Evolutionary conservation across 83 land plant genomes (phyloP).

Genomic region (Picea abies): DNA sequence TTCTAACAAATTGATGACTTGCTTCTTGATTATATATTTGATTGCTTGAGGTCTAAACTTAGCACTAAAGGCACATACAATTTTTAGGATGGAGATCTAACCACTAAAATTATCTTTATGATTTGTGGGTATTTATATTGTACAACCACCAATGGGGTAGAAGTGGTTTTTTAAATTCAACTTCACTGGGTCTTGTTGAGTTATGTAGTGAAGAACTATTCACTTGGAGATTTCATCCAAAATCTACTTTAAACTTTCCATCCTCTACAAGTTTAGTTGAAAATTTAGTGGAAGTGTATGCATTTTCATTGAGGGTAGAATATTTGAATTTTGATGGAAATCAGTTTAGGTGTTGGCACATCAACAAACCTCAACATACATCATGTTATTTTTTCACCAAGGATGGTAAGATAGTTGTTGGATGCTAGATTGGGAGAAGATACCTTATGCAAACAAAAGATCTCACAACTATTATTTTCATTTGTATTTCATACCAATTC

Average conservation of each 20-base stretch:
- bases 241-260: slow-evolving; percentile 51
- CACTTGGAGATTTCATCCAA: slow-evolving; percentile 74
- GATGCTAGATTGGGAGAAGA: too few relatives aligned
- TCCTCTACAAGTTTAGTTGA: slow-evolving; percentile 42
- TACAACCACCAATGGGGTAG: slow-evolving; percentile 77
- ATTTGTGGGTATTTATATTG: slow-evolving; percentile 74
- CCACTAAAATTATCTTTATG: slow-evolving; percentile 71
- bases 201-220: slow-evolving; percentile 82
- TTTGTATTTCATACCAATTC: too few relatives aligned
- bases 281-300: too few relatives aligned
- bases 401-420: too few relatives aligned
- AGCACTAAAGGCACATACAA: slow-evolving; percentile 55
- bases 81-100: slow-evolving; percentile 72
- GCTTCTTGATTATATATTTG: slow-evolving; percentile 18
- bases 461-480: too few relatives aligned
- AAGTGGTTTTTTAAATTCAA: slow-evolving; percentile 69
- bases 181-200: slow-evolving; percentile 66
- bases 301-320: too few relatives aligned
- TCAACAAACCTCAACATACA: too few relatives aligned
- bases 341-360: too few relatives aligned
- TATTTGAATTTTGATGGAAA: too few relatives aligned
- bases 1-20: too few relatives aligned
- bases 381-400: too few relatives aligned
- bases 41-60: slow-evolving; percentile 58
- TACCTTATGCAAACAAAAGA: too few relatives aligned